Conservation (phyloP, 2,329 filamentous ascomycete species). For the Colletotrichum godetiae region DNA sequence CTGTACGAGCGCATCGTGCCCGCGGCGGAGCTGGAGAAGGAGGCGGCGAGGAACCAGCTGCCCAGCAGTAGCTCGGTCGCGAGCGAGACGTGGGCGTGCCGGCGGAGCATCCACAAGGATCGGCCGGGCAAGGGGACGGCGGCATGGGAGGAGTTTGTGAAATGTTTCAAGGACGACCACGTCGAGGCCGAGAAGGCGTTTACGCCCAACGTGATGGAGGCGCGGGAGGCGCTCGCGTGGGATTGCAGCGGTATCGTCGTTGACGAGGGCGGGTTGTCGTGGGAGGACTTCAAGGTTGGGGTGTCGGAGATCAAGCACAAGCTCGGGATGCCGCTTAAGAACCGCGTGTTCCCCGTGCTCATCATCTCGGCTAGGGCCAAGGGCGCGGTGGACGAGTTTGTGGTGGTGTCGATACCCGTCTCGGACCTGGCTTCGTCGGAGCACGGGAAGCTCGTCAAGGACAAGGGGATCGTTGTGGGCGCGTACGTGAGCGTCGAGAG, state of each 20-base stretch:
- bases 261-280: slow-evolving; percentile 51
- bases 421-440: slow-evolving; percentile 51
- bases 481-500: slow-evolving; percentile 75
- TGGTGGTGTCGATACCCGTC: slow-evolving; percentile 69
- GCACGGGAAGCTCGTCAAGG: slow-evolving; percentile 47
- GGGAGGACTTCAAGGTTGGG: slow-evolving; percentile 59
- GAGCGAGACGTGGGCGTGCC: slow-evolving; percentile 71
- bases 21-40: slow-evolving; percentile 53
- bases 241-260: slow-evolving; percentile 55
- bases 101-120: slow-evolving; percentile 71
- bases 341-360: slow-evolving; percentile 75
- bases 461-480: slow-evolving; percentile 64
- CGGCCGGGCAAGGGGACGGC: slow-evolving; percentile 63
- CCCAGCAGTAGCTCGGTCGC: slow-evolving; percentile 37
- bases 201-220: slow-evolving; percentile 50
- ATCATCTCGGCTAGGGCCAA: slow-evolving; percentile 65
- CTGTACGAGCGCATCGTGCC: slow-evolving; percentile 63
- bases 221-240: slow-evolving; percentile 55
- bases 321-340: slow-evolving; percentile 64
- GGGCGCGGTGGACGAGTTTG: slow-evolving; percentile 55
- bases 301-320: slow-evolving; percentile 75
- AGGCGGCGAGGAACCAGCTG: slow-evolving; percentile 48
- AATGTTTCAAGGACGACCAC: slow-evolving; percentile 64
- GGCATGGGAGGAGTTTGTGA: slow-evolving; percentile 72
- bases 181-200: slow-evolving; percentile 54